These are phyloP conservation scores for Fusarium papillatum DNA, from an alignment of 2,329 filamentous ascomycete species.

Conservation along the genomic window DNA sequence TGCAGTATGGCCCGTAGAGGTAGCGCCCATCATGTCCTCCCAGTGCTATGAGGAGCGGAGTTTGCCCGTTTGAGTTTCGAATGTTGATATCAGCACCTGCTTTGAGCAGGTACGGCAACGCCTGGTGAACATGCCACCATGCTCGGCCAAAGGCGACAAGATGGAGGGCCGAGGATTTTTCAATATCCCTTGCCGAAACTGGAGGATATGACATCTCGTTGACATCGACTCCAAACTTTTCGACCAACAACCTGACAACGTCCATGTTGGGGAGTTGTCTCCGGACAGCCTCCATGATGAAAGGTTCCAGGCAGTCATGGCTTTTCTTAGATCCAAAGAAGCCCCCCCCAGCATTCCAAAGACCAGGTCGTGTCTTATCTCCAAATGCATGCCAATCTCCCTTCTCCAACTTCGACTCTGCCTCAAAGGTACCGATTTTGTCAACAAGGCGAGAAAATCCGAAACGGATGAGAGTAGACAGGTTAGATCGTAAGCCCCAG, in stretches of 20 bases:
- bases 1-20: constrained; percentile 12
- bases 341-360: constrained; percentile 26
- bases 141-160: constrained; percentile 10
- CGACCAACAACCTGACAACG: constrained; percentile 50
- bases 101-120: constrained; percentile 37
- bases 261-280: constrained; percentile 51
- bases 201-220: constrained; percentile 29
- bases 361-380: constrained; percentile 25
- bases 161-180: constrained; percentile 27
- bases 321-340: not conserved
- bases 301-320: constrained; percentile 13
- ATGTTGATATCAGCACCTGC: constrained; percentile 28
- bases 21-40: not conserved
- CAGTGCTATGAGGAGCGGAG: constrained; percentile 33
- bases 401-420: constrained; percentile 8
- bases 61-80: constrained; percentile 18
- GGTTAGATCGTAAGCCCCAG: not conserved
- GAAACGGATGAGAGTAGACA: constrained; percentile 24
- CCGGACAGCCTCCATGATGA: constrained; percentile 45
- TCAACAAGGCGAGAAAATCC: constrained; percentile 37
- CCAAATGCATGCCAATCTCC: constrained; percentile 39
- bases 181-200: not conserved
- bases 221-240: constrained; percentile 49
- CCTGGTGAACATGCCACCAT: constrained; percentile 43
- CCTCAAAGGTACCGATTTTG: constrained; percentile 24